A percentile compares a stretch with the other conserved stretches of the same genome.
Evolutionary conservation across 2,329 filamentous ascomycete genomes (phyloP).

Genomic region (Fusarium multiceps): DNA sequence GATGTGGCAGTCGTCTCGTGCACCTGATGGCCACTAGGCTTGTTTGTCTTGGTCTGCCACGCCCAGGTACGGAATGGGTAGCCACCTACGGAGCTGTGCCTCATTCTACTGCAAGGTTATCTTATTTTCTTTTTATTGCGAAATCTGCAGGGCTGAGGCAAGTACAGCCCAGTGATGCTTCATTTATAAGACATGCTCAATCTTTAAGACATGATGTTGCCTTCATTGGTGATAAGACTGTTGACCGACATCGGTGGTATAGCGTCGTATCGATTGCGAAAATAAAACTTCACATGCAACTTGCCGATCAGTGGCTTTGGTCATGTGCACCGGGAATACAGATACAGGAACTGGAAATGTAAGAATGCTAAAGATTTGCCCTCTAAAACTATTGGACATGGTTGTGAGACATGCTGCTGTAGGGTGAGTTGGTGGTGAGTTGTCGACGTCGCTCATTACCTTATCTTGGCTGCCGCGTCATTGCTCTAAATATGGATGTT

Average conservation of each 20-base stretch:
- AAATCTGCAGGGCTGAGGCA: neutral
- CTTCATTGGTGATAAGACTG: neutral
- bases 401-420: neutral
- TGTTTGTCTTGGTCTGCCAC: neutral
- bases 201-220: slow-evolving; percentile 7
- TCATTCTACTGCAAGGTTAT: slow-evolving; percentile 22
- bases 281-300: slow-evolving; percentile 34
- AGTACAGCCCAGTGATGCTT: neutral
- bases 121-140: slow-evolving; percentile 23
- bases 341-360: neutral
- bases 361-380: neutral
- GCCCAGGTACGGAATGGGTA: slow-evolving; percentile 27
- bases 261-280: slow-evolving; percentile 23
- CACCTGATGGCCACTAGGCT: slow-evolving; percentile 8
- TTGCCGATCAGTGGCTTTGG: slow-evolving; percentile 36
- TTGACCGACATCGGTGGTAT: slow-evolving; percentile 14
- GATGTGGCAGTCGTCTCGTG: slow-evolving; percentile 21
- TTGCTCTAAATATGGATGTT: neutral
- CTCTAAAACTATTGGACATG: neutral
- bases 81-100: slow-evolving; percentile 22
- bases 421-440: slow-evolving; percentile 5
- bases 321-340: slow-evolving; percentile 23
- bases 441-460: slow-evolving; percentile 12
- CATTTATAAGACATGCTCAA: slow-evolving; percentile 1
- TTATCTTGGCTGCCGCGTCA: neutral